These are phyloP conservation scores for Talaromyces sp. DNA, from an alignment of 2,329 filamentous ascomycete species.

Conservation along the genomic window DNA sequence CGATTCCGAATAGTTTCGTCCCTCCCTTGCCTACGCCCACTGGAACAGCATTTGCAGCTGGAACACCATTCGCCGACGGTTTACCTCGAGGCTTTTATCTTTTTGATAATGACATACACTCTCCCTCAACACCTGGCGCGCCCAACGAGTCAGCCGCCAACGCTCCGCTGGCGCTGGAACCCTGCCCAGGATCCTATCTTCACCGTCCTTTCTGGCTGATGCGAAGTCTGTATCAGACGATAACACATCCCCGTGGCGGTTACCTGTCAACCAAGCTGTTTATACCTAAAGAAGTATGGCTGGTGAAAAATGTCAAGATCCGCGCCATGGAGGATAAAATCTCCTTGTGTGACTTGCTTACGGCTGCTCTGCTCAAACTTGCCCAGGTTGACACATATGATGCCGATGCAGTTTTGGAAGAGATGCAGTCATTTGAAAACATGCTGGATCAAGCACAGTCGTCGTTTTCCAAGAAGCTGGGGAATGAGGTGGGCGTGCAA, in stretches of 20 bases:
- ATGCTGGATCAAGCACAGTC: conserved; percentile 82
- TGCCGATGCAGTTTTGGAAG: conserved; percentile 84
- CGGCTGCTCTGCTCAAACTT: conserved; percentile 79
- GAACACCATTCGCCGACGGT: conserved; percentile 55
- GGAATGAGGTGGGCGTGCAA: conserved; percentile 86
- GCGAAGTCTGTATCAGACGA: conserved; percentile 87
- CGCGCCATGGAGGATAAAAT: conserved; percentile 92
- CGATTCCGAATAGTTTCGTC: conserved; percentile 48
- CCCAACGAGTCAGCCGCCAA: conserved; percentile 60
- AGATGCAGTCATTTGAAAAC: conserved; percentile 84
- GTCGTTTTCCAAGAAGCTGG: conserved; percentile 73
- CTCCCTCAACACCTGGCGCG: conserved; percentile 59
- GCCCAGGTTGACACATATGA: conserved; percentile 81
- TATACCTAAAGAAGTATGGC: conserved; percentile 88
- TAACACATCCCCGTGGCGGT: conserved; percentile 84
- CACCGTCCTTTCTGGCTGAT: conserved; percentile 98
- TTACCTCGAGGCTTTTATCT: conserved; percentile 68
- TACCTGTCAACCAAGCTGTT: conserved; percentile 91
- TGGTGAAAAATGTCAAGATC: conserved; percentile 87
- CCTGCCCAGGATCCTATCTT: conserved; percentile 82
- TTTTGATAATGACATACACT: conserved; percentile 79
- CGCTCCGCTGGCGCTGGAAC: conserved; percentile 74
- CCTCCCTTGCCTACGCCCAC: conserved; percentile 66
- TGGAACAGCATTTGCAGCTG: conserved; percentile 54
- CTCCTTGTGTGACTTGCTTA: conserved; percentile 83